Conservation (phyloP, 805 yeast genomes). For the Nakazawaea peltata region DNA sequence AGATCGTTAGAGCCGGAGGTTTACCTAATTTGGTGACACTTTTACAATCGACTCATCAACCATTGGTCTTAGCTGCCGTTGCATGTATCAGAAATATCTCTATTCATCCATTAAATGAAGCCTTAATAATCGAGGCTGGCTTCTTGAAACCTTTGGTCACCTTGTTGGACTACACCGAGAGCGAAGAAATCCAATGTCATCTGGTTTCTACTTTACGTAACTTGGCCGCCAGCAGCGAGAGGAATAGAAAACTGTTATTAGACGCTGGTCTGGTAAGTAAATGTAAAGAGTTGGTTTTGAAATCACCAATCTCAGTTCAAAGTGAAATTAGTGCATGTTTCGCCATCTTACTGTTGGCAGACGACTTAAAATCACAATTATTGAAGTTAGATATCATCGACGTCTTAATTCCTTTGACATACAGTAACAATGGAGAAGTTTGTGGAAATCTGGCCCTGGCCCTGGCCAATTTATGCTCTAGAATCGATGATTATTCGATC, state of each 20-base stretch:
- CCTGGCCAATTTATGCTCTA: slow-evolving; percentile 87
- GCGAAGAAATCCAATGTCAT: slow-evolving; percentile 97
- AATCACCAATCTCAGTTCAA: slow-evolving; percentile 87
- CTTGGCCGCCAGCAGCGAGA: slow-evolving; percentile 91
- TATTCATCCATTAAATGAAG: slow-evolving; percentile 94
- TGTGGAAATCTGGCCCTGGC: slow-evolving; percentile 99
- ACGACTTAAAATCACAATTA: slow-evolving; percentile 80
- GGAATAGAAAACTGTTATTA: slow-evolving; percentile 82
- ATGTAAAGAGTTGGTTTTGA: slow-evolving; percentile 79
- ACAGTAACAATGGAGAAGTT: slow-evolving; percentile 83
- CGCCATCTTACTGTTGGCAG: slow-evolving; percentile 94
- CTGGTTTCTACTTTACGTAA: slow-evolving; percentile 94
- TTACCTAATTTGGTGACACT: slow-evolving; percentile 87
- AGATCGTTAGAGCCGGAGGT: slow-evolving; percentile 93
- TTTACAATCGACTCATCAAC: slow-evolving; percentile 83
- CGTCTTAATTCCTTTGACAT: slow-evolving; percentile 86
- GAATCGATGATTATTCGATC: slow-evolving; percentile 76
- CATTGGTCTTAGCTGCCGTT: slow-evolving; percentile 90
- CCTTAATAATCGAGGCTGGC: slow-evolving; percentile 93
- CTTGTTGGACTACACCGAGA: slow-evolving; percentile 74
- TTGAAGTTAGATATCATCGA: slow-evolving; percentile 79
- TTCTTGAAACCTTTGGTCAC: slow-evolving; percentile 86
- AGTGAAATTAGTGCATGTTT: slow-evolving; percentile 95
- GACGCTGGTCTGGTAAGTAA: slow-evolving; percentile 95
- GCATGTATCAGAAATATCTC: slow-evolving; percentile 97